phyloP scores from a whole-genome alignment of 2,329 filamentous ascomycete genomes.

The Tolypocladium inflatum region DNA sequence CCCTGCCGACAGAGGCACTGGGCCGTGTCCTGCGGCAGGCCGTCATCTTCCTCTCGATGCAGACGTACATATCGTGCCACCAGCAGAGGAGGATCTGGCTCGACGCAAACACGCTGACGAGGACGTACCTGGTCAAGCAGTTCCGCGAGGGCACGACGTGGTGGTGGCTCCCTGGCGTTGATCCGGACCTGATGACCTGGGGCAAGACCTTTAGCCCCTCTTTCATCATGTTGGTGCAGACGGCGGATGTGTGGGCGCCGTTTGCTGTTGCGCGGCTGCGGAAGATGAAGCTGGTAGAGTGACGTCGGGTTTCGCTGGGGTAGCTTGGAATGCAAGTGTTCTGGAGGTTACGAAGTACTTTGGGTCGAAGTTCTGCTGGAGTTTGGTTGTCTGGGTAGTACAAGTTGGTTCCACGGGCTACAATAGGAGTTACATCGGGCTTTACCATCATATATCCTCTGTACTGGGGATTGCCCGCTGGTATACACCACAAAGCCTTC shows the following conservation, averaged over 20 bases:
- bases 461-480: too few relatives aligned
- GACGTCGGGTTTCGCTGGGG: not conserved
- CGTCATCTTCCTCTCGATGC: conserved; percentile 6
- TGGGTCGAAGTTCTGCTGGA: not conserved
- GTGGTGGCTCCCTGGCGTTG: conserved; percentile 5
- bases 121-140: conserved; percentile 15
- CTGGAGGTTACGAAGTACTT: not conserved
- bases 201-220: not conserved
- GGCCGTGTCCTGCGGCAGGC: conserved; percentile 2
- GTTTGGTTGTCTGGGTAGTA: too few relatives aligned
- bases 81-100: conserved; percentile 19
- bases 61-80: conserved; percentile 8
- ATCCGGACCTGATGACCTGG: not conserved
- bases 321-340: too few relatives aligned
- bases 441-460: too few relatives aligned
- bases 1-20: not conserved
- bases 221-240: not conserved
- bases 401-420: too few relatives aligned
- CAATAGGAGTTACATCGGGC: too few relatives aligned
- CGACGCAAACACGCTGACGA: conserved; percentile 19
- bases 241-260: not conserved
- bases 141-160: conserved; percentile 1
- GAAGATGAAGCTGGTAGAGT: not conserved
- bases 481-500: too few relatives aligned
- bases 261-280: not conserved